Evolutionary conservation across 495 filamentous ascomycete species (phyloP), one percentile per base, ranked within the genome.

Genomic region (Aspergillus olivimuriae): DNA sequence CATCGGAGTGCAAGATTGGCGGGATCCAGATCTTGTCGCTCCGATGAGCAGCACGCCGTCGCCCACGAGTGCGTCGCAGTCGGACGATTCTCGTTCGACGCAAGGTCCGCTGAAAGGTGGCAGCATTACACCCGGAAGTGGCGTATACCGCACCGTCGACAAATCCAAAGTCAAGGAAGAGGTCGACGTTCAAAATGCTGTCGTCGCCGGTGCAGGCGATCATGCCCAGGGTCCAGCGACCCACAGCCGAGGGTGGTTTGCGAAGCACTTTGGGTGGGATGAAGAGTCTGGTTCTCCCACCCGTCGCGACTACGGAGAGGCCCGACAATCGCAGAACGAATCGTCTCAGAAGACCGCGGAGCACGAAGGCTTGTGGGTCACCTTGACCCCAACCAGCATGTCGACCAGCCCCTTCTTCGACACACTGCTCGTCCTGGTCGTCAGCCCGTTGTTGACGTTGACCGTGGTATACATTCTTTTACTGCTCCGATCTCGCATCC

Each of bases 341-440:
- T 50, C 40, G 9, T 52, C 21, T 17, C 44, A 35, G 2, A 41
- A 58, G 17, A 46, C 50, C 4, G 65, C 72, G 23, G 77, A 73
- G 33, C 85, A 83, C 50, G 82, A 92, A 46, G 92, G 92, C 7
- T 76, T 98, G 4, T 97, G 94, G 94, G 87, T 98, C 20, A 94
- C 90, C 2, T 75, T 98, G 42, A 92, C 90, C 1, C 92, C 89
- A 11, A 87, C 89, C 5, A 89, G 81, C 64, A 83, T 86, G 75
- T 88, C 87, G 41, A 84, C 86, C n/a, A 92, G 81, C 42, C 90
- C 92, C 0, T 95, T 98, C 66, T 91, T 97, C 43, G 92, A 98
- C 56, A 98, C 94, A 0, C 80, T 97, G 4, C 65, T 96, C 26
- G 89, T 98, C 8, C 72, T 98, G 10, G 89, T 97, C 21, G 77